Conservation (phyloP, 2,329 filamentous ascomycete species). For the Drechslerella dactyloides region DNA sequence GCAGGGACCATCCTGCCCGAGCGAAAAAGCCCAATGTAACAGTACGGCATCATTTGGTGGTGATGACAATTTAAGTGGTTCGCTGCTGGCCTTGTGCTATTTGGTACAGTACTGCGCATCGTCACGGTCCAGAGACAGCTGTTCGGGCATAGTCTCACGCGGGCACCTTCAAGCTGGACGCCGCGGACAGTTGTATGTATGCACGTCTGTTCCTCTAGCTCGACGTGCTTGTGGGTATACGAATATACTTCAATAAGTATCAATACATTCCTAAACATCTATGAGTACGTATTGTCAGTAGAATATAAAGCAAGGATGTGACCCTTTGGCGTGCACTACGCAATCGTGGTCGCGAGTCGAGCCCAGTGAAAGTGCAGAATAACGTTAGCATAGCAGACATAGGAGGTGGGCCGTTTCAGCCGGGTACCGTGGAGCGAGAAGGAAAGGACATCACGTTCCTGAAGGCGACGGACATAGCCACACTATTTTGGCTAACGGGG, state of each 20-base stretch:
- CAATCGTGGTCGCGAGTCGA: no score
- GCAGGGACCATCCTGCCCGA: constrained; percentile 3
- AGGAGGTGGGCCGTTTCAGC: constrained; percentile 17
- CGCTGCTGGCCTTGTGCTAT: no score
- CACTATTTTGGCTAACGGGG: constrained; percentile 4
- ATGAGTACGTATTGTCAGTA: no score
- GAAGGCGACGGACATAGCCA: constrained; percentile 46
- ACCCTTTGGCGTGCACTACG: background rate
- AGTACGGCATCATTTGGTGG: background rate
- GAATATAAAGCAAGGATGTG: background rate
- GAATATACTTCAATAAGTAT: no score
- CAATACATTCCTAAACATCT: no score
- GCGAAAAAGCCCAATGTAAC: constrained; percentile 1
- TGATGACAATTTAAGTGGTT: background rate
- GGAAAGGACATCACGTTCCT: constrained; percentile 28
- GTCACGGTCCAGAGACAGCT: no score
- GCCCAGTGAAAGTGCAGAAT: background rate
- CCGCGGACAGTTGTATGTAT: no score
- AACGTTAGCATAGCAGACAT: background rate
- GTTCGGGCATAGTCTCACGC: no score
- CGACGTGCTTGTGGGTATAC: no score
- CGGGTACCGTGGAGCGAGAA: constrained; percentile 10
- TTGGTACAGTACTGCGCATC: no score
- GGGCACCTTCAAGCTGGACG: no score
- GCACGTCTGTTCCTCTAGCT: no score